Conservation (phyloP, 2,329 filamentous ascomycete genomes). For the Colletotrichum sp. region DNA sequence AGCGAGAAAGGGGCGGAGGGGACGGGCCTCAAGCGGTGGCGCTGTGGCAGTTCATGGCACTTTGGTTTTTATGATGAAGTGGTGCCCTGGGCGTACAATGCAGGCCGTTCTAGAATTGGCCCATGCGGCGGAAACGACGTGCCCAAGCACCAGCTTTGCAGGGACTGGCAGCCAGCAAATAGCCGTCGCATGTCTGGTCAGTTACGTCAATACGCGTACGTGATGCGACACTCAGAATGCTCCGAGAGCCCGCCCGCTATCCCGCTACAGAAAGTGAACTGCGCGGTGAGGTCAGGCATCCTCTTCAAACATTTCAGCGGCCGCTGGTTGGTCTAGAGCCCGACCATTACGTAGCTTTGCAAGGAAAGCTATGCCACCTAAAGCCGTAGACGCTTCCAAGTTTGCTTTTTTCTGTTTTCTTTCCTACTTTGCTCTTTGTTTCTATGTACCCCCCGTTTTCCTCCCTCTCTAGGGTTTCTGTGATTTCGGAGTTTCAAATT, state of each 20-base stretch:
- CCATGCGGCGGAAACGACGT: neutral
- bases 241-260: neutral
- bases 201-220: slow-evolving; percentile 12
- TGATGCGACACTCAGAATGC: neutral
- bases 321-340: neutral
- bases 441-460: no score
- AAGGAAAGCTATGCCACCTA: neutral
- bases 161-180: neutral
- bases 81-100: neutral
- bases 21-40: neutral
- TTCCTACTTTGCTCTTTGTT: neutral
- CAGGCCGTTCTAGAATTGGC: neutral
- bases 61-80: neutral
- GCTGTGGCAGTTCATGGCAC: neutral
- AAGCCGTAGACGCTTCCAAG: neutral
- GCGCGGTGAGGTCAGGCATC: neutral
- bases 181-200: neutral
- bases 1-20: neutral
- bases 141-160: neutral
- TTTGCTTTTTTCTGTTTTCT: no score
- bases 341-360: neutral
- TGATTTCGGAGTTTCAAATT: neutral
- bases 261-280: neutral
- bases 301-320: neutral
- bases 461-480: neutral